phyloP scores from a whole-genome alignment of 768 basidiomycete genomes.

The Trametes cinnabarina region DNA sequence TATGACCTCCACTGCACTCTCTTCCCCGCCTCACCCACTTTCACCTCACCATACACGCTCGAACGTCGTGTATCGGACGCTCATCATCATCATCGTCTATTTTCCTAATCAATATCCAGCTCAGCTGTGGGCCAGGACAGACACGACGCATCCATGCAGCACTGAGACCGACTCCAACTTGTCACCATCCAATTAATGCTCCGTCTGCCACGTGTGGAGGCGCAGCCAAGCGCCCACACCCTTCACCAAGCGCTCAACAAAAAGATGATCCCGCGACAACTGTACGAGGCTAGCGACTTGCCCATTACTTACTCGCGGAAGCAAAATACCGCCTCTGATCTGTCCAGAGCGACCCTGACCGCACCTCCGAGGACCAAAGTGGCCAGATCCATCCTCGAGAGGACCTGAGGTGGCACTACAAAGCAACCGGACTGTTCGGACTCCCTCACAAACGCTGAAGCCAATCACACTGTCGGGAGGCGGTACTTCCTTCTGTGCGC shows the following conservation, averaged over 20 bases:
- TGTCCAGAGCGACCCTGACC: background rate
- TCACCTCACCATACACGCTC: slow-evolving; percentile 16
- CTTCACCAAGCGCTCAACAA: background rate
- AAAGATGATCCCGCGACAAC: background rate
- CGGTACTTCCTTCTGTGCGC: slow-evolving; percentile 4
- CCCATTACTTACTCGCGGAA: background rate
- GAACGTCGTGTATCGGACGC: slow-evolving; percentile 24
- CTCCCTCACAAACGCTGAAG: background rate
- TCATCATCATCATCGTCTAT: slow-evolving; percentile 12
- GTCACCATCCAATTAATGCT: slow-evolving; percentile 7
- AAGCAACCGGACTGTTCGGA: background rate
- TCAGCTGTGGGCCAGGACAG: no score
- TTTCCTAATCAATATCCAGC: no score
- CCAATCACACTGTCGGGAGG: slow-evolving; percentile 1
- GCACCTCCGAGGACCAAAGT: background rate
- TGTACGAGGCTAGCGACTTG: background rate
- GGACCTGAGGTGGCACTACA: background rate
- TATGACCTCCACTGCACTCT: slow-evolving; percentile 28
- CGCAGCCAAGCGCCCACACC: background rate
- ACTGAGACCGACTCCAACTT: background rate
- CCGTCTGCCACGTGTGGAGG: slow-evolving; percentile 12
- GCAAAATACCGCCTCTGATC: background rate
- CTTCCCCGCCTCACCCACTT: slow-evolving; percentile 8
- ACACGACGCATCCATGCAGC: background rate
- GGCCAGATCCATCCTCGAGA: background rate